These are phyloP conservation scores for Alternaria viburni DNA, from an alignment of 2,329 filamentous ascomycete genomes.

Conservation along the genomic window DNA sequence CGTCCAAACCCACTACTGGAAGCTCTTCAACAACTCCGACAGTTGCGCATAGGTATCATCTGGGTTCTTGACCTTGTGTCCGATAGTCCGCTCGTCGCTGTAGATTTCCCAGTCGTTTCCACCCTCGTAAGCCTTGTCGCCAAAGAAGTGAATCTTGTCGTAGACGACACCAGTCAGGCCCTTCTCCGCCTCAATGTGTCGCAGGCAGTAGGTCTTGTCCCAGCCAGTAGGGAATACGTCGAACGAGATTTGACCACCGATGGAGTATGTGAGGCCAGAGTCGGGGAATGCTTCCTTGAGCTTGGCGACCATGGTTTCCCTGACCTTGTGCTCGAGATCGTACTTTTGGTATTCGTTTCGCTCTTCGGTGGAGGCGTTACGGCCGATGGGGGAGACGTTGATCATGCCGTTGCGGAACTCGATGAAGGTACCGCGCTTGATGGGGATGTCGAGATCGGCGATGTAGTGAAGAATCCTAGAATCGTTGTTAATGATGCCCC, in stretches of 20 bases:
- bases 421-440: conserved; percentile 84
- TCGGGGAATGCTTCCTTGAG: conserved; percentile 83
- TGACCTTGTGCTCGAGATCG: conserved; percentile 78
- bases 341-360: conserved; percentile 81
- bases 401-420: conserved; percentile 94
- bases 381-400: conserved; percentile 82
- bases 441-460: conserved; percentile 80
- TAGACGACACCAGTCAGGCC: conserved; percentile 72
- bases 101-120: conserved; percentile 98
- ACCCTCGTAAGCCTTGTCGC: conserved; percentile 89
- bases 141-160: conserved; percentile 95
- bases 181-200: conserved; percentile 83
- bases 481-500: background rate
- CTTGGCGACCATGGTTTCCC: conserved; percentile 75
- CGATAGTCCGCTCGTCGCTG: conserved; percentile 77
- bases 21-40: conserved; percentile 73
- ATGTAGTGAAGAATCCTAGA: conserved; percentile 74
- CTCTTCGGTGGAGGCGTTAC: conserved; percentile 84
- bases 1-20: conserved; percentile 15
- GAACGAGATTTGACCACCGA: conserved; percentile 97
- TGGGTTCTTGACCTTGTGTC: conserved; percentile 81
- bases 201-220: conserved; percentile 98
- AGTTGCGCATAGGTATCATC: conserved; percentile 82
- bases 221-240: conserved; percentile 96
- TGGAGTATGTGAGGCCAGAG: conserved; percentile 88